Evolutionary conservation across 495 filamentous ascomycete genomes (phyloP).

Genomic region (Daldinia concentrica): DNA sequence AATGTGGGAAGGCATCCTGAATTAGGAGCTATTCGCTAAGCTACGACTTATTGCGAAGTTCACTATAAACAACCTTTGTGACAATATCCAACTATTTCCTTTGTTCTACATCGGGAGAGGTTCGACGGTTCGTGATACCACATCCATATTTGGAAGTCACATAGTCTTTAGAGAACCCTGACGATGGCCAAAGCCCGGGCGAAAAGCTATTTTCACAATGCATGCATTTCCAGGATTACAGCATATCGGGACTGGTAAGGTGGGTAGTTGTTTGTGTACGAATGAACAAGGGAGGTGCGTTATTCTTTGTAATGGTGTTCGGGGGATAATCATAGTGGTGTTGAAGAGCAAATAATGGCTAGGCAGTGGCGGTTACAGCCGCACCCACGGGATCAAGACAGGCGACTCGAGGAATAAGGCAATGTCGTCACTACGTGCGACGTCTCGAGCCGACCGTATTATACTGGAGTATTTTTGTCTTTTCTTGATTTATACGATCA

Average conservation of each 20-base stretch:
- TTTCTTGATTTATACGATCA: constrained; percentile 33
- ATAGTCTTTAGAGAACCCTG: constrained; percentile 46
- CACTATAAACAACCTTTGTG: constrained; percentile 42
- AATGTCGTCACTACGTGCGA: constrained; percentile 27
- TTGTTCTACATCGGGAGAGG: constrained; percentile 42
- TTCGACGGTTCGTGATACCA: constrained; percentile 47
- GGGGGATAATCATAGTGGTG: constrained; percentile 37
- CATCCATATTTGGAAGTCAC: constrained; percentile 38
- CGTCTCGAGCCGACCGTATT: constrained; percentile 31
- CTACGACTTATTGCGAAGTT: constrained; percentile 15
- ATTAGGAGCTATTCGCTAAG: constrained; percentile 40
- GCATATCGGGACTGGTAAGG: constrained; percentile 42
- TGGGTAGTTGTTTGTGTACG: constrained; percentile 48
- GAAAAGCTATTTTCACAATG: constrained; percentile 40
- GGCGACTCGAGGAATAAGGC: constrained; percentile 30
- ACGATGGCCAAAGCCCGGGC: constrained; percentile 38
- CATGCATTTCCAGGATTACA: constrained; percentile 49
- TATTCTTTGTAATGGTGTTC: constrained; percentile 43
- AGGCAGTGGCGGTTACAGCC: constrained; percentile 21
- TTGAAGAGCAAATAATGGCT: constrained; percentile 29
- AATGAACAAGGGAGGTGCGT: constrained; percentile 30
- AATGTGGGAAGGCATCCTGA: constrained; percentile 68
- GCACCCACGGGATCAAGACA: constrained; percentile 9
- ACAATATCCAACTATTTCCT: constrained; percentile 48
- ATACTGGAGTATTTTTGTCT: constrained; percentile 23